These are phyloP conservation scores for Penicillium crustosum DNA, from an alignment of 2,329 filamentous ascomycete species.

Conservation along the genomic window DNA sequence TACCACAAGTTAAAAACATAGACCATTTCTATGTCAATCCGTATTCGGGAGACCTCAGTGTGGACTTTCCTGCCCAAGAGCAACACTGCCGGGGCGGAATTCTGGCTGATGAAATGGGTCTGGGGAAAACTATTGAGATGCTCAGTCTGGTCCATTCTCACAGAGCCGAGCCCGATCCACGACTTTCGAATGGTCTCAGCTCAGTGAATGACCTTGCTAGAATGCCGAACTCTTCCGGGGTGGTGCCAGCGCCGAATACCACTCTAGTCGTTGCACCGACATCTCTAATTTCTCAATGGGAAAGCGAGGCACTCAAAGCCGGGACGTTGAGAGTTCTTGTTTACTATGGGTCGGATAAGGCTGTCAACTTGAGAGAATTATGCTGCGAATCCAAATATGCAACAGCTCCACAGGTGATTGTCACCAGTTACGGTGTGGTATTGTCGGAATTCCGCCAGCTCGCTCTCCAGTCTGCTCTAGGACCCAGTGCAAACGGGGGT, in stretches of 20 bases:
- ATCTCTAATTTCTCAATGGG: slow-evolving; percentile 95
- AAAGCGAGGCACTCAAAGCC: slow-evolving; percentile 88
- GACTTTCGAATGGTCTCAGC: slow-evolving; percentile 29
- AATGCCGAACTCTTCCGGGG: slow-evolving; percentile 56
- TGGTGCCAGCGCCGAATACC: slow-evolving; percentile 76
- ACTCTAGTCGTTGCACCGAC: slow-evolving; percentile 96
- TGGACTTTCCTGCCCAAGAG: slow-evolving; percentile 89
- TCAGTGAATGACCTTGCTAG: slow-evolving; percentile 64
- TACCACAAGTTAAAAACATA: slow-evolving; percentile 66
- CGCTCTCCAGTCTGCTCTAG: slow-evolving; percentile 53
- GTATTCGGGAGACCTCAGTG: slow-evolving; percentile 88
- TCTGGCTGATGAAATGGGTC: slow-evolving; percentile 92
- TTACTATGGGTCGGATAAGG: slow-evolving; percentile 90
- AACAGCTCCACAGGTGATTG: slow-evolving; percentile 82
- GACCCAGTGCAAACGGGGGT: slow-evolving; percentile 67
- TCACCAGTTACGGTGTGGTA: slow-evolving; percentile 91
- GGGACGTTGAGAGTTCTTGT: slow-evolving; percentile 81
- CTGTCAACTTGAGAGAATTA: slow-evolving; percentile 70
- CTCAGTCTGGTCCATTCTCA: slow-evolving; percentile 88
- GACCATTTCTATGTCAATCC: slow-evolving; percentile 90
- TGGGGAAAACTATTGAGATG: slow-evolving; percentile 99
- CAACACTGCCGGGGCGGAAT: slow-evolving; percentile 93
- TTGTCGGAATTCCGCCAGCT: slow-evolving; percentile 85
- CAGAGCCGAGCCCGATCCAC: slow-evolving; percentile 54
- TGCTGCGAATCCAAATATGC: slow-evolving; percentile 73